phyloP scores from a whole-genome alignment of 176 grass and related monocot species.

The Oryza officinalis region DNA sequence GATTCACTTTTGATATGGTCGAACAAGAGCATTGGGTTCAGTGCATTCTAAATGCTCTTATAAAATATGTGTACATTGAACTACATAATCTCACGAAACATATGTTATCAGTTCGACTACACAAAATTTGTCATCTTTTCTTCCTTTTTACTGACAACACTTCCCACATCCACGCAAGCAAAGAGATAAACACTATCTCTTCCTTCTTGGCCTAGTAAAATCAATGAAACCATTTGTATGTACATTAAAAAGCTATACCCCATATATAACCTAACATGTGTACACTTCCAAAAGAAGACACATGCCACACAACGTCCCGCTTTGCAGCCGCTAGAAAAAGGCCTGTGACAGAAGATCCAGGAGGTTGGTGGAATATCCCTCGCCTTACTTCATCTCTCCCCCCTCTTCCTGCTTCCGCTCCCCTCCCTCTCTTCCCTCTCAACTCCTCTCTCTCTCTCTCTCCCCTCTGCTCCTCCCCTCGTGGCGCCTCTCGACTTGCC shows the following conservation, averaged over 20 bases:
- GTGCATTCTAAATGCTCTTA: no score
- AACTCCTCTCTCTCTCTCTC: neutral
- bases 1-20: no score
- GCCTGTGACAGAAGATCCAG: conserved; percentile 17
- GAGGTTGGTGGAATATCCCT: neutral
- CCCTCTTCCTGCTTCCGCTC: neutral
- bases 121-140: no score
- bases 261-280: neutral
- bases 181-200: neutral
- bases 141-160: no score
- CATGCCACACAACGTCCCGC: neutral
- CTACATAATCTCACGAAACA: no score
- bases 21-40: no score
- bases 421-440: no score
- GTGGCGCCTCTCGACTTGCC: neutral
- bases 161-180: neutral
- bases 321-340: neutral
- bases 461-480: neutral
- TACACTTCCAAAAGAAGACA: neutral
- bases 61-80: no score
- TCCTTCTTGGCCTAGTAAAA: neutral
- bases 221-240: neutral
- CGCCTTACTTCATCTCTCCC: neutral
- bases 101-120: no score
- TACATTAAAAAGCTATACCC: no score